phyloP scores from a whole-genome alignment of 140 eudicot genomes.

The Senecio squalidus region DNA sequence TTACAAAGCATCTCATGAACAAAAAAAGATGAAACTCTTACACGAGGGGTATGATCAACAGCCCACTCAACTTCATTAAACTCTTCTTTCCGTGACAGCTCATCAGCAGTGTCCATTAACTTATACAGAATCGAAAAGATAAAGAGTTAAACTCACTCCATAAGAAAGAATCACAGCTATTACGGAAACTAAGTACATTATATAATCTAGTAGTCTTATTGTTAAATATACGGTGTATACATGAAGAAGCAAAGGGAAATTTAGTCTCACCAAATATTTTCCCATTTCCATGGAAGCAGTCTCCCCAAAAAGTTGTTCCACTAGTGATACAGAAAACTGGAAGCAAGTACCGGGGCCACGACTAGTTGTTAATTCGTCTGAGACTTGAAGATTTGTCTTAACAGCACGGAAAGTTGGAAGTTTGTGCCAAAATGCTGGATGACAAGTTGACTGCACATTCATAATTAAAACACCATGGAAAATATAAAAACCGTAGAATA shows the following conservation, averaged over 20 bases:
- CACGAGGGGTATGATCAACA: slow-evolving; percentile 75
- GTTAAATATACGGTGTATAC: too few species aligned
- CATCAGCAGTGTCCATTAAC: slow-evolving; percentile 50
- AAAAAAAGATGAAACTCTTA: slow-evolving; percentile 24
- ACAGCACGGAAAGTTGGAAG: slow-evolving; percentile 85
- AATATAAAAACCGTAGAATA: neutral
- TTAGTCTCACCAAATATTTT: slow-evolving; percentile 56
- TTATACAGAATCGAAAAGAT: slow-evolving; percentile 22
- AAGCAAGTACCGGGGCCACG: slow-evolving; percentile 95
- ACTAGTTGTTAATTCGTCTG: slow-evolving; percentile 86
- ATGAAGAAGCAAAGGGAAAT: too few species aligned
- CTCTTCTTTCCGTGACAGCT: slow-evolving; percentile 57
- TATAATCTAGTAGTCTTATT: too few species aligned
- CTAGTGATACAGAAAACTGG: slow-evolving; percentile 74
- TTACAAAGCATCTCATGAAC: neutral
- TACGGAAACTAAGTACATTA: neutral
- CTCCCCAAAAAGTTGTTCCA: slow-evolving; percentile 72
- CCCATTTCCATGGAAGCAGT: slow-evolving; percentile 48
- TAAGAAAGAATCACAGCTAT: neutral
- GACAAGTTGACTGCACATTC: slow-evolving; percentile 70
- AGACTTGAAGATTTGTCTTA: slow-evolving; percentile 72
- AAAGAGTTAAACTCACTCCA: slow-evolving; percentile 11
- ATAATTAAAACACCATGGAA: slow-evolving; percentile 11
- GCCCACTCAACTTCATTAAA: slow-evolving; percentile 77
- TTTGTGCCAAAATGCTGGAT: slow-evolving; percentile 84